Conservation (phyloP, 108 stramenopile genomes). For the Fistulifera pelliculosa region DNA sequence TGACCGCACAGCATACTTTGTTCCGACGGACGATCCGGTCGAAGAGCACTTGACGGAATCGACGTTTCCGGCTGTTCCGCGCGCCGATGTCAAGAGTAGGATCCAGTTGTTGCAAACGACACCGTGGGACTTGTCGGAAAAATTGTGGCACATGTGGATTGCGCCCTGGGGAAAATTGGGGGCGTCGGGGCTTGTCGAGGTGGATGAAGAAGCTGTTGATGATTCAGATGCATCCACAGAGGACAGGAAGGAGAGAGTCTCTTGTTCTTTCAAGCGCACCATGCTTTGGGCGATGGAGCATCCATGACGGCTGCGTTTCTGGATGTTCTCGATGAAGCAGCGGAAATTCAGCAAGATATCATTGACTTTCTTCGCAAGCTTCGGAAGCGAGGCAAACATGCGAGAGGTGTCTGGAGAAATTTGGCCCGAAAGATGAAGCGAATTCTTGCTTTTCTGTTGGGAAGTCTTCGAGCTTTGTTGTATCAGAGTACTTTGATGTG, state of each 20-base stretch:
- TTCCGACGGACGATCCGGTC: conserved; percentile 4
- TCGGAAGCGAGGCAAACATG: conserved; percentile 17
- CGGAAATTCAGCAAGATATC: conserved; percentile 44
- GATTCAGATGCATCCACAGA: conserved; percentile 4
- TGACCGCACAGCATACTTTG: conserved; percentile 1
- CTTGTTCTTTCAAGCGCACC: conserved; percentile 72
- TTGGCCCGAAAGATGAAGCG: neutral
- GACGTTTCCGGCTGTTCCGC: conserved; percentile 40
- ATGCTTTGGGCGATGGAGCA: conserved; percentile 79
- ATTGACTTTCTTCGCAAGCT: conserved; percentile 3
- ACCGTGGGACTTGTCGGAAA: conserved; percentile 46
- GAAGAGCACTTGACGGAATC: conserved; percentile 44
- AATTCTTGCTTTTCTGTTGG: conserved; percentile 15
- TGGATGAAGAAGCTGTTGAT: conserved; percentile 6
- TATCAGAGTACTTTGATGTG: conserved; percentile 48
- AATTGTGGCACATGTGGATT: conserved; percentile 42
- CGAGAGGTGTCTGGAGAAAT: conserved; percentile 12
- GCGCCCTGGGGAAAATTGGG: conserved; percentile 41
- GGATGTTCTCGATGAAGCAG: conserved; percentile 73
- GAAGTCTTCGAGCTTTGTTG: conserved; percentile 32
- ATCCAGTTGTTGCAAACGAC: conserved; percentile 44
- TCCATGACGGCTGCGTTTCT: conserved; percentile 53
- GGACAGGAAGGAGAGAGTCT: conserved; percentile 40
- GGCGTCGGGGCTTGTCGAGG: neutral
- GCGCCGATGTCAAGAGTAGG: conserved; percentile 48